Conservation (phyloP, 768 basidiomycete species). For the Lactarius hengduanensis region DNA sequence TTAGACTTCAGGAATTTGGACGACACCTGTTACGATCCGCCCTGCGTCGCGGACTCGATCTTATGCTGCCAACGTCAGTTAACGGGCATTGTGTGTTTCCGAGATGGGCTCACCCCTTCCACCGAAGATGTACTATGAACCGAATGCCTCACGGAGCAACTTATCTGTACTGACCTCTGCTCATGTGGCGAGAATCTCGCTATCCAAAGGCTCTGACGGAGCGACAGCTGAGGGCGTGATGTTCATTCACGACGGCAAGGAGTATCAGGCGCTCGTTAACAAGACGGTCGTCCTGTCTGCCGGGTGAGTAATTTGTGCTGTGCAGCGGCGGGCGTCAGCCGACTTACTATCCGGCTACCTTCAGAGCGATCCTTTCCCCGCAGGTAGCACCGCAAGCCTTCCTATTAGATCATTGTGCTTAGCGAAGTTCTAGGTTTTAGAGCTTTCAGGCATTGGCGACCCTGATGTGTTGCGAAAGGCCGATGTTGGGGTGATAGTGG, state of each 20-base stretch:
- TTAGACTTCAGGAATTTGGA: conserved; percentile 22
- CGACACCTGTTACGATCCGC: conserved; percentile 12
- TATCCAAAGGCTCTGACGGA: conserved; percentile 3
- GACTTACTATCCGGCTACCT: background rate
- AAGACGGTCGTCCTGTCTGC: conserved; percentile 27
- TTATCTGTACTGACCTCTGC: conserved; percentile 29
- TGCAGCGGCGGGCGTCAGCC: background rate
- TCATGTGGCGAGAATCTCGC: conserved; percentile 18
- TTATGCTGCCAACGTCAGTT: conserved; percentile 24
- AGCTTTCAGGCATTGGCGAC: conserved; percentile 28
- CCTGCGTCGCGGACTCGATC: conserved; percentile 14
- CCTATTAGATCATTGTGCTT: background rate
- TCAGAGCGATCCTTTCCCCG: conserved; percentile 22
- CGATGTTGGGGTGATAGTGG: conserved; percentile 12
- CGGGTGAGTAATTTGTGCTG: conserved; percentile 10
- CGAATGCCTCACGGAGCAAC: conserved; percentile 29
- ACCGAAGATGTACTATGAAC: conserved; percentile 29
- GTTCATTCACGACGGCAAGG: conserved; percentile 22
- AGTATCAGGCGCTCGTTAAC: conserved; percentile 9
- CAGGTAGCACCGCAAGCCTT: conserved; percentile 4
- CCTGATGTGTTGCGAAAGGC: conserved; percentile 15
- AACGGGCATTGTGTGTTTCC: background rate
- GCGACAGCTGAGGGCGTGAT: conserved; percentile 16
- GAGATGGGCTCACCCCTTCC: background rate
- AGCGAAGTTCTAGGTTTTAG: conserved; percentile 18